A percentile compares a stretch with the other conserved stretches of the same genome.
Evolutionary conservation across 2,329 filamentous ascomycete species (phyloP).

Genomic region (Juglanconis juglandina): DNA sequence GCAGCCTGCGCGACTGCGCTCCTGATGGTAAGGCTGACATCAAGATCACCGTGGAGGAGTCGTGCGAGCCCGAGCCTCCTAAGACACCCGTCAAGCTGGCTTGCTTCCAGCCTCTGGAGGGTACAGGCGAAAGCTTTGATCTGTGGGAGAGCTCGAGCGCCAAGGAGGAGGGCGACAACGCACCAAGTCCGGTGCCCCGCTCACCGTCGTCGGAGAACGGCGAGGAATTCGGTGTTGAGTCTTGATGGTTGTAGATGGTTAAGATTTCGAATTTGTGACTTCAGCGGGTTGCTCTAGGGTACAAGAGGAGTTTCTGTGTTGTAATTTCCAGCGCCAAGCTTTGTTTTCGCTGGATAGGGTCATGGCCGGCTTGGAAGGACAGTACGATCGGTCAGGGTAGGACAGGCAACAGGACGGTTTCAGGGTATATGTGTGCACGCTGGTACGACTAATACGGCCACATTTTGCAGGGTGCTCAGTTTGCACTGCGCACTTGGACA

Average conservation of each 20-base stretch:
- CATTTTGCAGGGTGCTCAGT: too few species aligned
- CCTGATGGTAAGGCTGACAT: constrained; percentile 28
- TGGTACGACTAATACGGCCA: background rate
- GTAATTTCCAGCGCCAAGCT: background rate
- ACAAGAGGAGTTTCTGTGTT: background rate
- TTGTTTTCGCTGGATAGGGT: background rate
- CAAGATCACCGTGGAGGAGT: constrained; percentile 20
- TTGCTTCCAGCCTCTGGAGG: constrained; percentile 53
- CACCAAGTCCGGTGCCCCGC: constrained; percentile 9
- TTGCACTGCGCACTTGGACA: too few species aligned
- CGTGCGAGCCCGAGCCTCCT: background rate
- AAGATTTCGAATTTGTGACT: background rate
- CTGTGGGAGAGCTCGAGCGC: constrained; percentile 69
- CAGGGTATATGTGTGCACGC: background rate
- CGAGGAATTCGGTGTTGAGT: constrained; percentile 4
- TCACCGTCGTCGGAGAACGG: constrained; percentile 10
- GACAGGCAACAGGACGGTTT: background rate
- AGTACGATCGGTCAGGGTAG: background rate
- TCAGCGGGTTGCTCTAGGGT: background rate
- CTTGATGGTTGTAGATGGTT: background rate
- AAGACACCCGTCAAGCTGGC: constrained; percentile 37
- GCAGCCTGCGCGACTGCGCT: constrained; percentile 11
- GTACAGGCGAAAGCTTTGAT: constrained; percentile 59
- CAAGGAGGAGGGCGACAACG: constrained; percentile 50
- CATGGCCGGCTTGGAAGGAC: background rate